Conservation (phyloP, 2,329 filamentous ascomycete species). For the Colletotrichum acutatum region DNA sequence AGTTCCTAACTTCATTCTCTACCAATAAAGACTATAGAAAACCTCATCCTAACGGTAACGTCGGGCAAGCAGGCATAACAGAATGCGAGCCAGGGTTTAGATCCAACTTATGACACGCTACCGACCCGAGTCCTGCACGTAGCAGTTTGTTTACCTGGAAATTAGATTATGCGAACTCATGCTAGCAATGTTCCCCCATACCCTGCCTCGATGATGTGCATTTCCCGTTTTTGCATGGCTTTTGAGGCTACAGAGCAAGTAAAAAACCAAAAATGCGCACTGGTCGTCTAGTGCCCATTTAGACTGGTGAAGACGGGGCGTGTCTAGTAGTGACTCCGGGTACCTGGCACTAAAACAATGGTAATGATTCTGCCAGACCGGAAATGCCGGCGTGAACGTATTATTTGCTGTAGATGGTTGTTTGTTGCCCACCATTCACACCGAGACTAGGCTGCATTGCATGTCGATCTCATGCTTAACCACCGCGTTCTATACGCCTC, state of each 20-base stretch:
- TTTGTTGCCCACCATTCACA: neutral
- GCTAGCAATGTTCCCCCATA: too few relatives aligned
- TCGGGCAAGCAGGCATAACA: neutral
- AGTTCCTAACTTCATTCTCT: neutral
- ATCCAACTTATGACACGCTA: neutral
- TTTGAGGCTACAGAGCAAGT: neutral
- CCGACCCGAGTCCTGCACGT: too few relatives aligned
- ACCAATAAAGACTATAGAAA: too few relatives aligned
- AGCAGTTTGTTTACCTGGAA: too few relatives aligned
- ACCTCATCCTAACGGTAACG: neutral
- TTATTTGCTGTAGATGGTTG: neutral
- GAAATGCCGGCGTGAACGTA: neutral
- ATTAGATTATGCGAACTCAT: too few relatives aligned
- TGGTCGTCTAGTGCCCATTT: neutral
- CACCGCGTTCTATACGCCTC: neutral
- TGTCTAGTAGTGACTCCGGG: too few relatives aligned
- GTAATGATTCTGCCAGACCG: neutral
- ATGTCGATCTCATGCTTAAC: neutral
- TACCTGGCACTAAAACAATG: too few relatives aligned
- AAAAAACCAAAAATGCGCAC: neutral
- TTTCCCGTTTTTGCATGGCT: neutral
- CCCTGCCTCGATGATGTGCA: neutral
- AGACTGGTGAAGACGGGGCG: too few relatives aligned
- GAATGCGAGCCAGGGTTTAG: neutral
- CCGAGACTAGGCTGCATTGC: neutral